These are phyloP conservation scores for Bimuria novae-zelandiae DNA, from an alignment of 2,329 filamentous ascomycete species.

Conservation along the genomic window DNA sequence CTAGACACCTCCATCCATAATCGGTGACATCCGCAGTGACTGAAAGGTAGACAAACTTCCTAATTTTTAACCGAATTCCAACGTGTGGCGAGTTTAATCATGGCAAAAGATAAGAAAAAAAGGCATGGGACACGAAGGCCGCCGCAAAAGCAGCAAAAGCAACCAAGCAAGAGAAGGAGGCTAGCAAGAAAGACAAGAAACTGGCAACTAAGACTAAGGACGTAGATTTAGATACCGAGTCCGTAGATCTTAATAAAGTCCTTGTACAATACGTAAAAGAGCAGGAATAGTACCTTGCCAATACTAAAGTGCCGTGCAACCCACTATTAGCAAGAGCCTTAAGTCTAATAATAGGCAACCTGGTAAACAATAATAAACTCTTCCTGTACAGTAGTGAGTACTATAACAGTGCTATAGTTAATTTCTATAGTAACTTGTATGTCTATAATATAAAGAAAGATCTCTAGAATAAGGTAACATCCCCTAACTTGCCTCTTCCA, in stretches of 20 bases:
- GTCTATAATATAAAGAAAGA: conserved; percentile 79
- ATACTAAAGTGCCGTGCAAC: conserved; percentile 76
- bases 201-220: conserved; percentile 71
- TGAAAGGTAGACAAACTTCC: too few species aligned
- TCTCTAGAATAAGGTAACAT: conserved; percentile 89
- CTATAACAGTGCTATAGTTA: conserved; percentile 86
- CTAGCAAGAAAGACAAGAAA: conserved; percentile 76
- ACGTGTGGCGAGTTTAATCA: conserved; percentile 19
- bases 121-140: conserved; percentile 53
- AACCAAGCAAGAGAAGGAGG: conserved; percentile 86
- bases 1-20: too few species aligned
- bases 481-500: conserved; percentile 87
- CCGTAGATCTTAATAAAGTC: conserved; percentile 90
- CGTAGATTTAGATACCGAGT: conserved; percentile 86
- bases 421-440: conserved; percentile 70
- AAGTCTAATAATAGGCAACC: conserved; percentile 81
- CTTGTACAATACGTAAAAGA: conserved; percentile 88
- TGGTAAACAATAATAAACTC: conserved; percentile 83
- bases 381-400: conserved; percentile 95
- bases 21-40: too few species aligned
- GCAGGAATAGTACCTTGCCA: conserved; percentile 91
- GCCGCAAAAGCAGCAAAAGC: conserved; percentile 59
- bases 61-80: too few species aligned
- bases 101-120: conserved; percentile 62
- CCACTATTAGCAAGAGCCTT: conserved; percentile 81